Conservation (phyloP, 2,329 filamentous ascomycete species). For the Lasiodiplodia hormozganensis region DNA sequence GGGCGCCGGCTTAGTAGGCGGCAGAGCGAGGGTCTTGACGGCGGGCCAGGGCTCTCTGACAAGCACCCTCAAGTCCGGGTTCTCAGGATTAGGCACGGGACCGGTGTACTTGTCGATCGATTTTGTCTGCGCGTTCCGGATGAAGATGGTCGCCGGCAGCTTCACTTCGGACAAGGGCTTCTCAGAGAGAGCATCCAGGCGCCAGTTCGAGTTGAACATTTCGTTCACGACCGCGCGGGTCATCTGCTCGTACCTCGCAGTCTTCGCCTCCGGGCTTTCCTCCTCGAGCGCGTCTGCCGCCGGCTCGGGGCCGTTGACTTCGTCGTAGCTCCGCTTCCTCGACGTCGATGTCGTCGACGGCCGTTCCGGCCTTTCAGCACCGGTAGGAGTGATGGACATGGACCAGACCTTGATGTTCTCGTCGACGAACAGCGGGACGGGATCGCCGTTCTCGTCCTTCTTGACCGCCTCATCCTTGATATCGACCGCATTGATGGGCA, state of each 20-base stretch:
- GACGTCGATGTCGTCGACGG: slow-evolving; percentile 14
- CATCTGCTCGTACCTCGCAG: slow-evolving; percentile 56
- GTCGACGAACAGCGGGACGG: slow-evolving; percentile 64
- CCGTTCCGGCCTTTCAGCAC: slow-evolving; percentile 27
- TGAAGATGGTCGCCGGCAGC: slow-evolving; percentile 73
- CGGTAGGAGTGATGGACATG: slow-evolving; percentile 64
- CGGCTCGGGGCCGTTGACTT: slow-evolving; percentile 41
- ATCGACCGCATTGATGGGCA: slow-evolving; percentile 77
- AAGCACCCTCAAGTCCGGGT: slow-evolving; percentile 72
- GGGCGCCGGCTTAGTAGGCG: slow-evolving; percentile 68
- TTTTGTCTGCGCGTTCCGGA: slow-evolving; percentile 67
- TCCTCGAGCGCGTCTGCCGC: slow-evolving; percentile 36
- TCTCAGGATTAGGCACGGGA: slow-evolving; percentile 63
- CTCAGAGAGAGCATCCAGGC: slow-evolving; percentile 71
- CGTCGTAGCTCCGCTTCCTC: slow-evolving; percentile 37
- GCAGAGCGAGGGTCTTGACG: slow-evolving; percentile 68
- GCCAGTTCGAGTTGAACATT: slow-evolving; percentile 84
- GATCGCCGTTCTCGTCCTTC: slow-evolving; percentile 51
- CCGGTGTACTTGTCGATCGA: slow-evolving; percentile 74
- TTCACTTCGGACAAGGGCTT: slow-evolving; percentile 70
- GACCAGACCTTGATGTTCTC: slow-evolving; percentile 84
- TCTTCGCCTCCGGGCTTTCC: slow-evolving; percentile 40
- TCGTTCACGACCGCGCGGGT: slow-evolving; percentile 70
- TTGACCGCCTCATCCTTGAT: slow-evolving; percentile 48
- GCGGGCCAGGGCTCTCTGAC: slow-evolving; percentile 82